These are phyloP conservation scores for Diaporthe australafricana DNA, from an alignment of 2,329 filamentous ascomycete species.

Conservation along the genomic window DNA sequence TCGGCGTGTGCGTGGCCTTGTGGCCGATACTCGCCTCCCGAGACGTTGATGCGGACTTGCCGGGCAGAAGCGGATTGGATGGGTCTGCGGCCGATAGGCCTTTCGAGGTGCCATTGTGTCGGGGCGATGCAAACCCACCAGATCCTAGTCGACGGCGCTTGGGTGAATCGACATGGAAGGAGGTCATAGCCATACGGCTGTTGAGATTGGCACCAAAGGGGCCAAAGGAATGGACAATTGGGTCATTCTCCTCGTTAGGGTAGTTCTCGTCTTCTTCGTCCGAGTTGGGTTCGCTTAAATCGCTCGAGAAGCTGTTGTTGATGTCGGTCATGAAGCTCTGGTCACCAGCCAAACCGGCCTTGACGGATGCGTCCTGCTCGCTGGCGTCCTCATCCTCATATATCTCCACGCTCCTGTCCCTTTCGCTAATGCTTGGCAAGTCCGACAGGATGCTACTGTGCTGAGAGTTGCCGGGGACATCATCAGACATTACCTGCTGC, in stretches of 20 bases:
- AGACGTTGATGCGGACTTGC: slow-evolving; percentile 43
- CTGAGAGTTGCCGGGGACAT: slow-evolving; percentile 46
- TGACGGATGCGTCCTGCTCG: slow-evolving; percentile 52
- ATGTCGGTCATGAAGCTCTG: slow-evolving; percentile 62
- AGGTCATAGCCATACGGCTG: slow-evolving; percentile 75
- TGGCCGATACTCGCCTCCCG: slow-evolving; percentile 10
- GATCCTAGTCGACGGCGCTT: slow-evolving; percentile 46
- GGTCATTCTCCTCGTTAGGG: slow-evolving; percentile 93
- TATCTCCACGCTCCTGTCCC: slow-evolving; percentile 65
- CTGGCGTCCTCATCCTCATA: slow-evolving; percentile 78
- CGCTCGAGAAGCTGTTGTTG: slow-evolving; percentile 67
- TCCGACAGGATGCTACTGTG: slow-evolving; percentile 51
- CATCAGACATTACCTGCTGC: slow-evolving; percentile 47
- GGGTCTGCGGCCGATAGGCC: slow-evolving; percentile 40
- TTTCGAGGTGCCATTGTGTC: slow-evolving; percentile 36
- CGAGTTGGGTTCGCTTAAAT: slow-evolving; percentile 60
- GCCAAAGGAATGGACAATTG: slow-evolving; percentile 90
- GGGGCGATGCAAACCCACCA: slow-evolving; percentile 24
- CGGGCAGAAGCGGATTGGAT: slow-evolving; percentile 43
- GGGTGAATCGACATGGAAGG: slow-evolving; percentile 78
- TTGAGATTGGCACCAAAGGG: slow-evolving; percentile 89
- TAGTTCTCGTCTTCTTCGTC: slow-evolving; percentile 73
- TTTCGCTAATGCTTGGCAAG: slow-evolving; percentile 44
- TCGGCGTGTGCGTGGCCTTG: slow-evolving; percentile 34
- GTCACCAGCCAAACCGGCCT: slow-evolving; percentile 4